These are phyloP conservation scores for Chlorella sp. DNA, from an alignment of 139 green algal species.

Conservation along the genomic window DNA sequence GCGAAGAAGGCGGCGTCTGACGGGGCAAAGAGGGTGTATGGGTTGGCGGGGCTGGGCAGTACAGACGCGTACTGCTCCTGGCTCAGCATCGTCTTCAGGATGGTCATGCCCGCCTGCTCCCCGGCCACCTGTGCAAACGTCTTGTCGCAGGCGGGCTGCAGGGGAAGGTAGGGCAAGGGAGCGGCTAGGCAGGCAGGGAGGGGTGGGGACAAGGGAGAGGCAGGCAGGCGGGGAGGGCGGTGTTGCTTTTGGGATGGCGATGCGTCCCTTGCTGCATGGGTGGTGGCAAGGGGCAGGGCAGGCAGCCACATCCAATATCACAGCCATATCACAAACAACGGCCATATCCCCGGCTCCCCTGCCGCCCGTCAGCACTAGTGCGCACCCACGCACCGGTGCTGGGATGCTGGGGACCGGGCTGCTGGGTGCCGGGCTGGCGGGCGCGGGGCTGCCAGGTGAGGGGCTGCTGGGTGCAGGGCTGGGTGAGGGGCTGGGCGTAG, in stretches of 20 bases:
- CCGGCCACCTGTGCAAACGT: slow-evolving; percentile 40
- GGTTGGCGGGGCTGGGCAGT: slow-evolving; percentile 28
- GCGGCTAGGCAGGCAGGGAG: neutral
- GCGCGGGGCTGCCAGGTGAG: neutral
- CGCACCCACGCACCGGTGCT: neutral
- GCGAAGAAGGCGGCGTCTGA: slow-evolving; percentile 44
- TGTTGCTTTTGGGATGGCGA: neutral
- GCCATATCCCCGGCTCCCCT: too few species aligned
- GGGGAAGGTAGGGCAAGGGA: neutral
- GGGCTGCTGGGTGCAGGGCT: neutral
- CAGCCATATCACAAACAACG: too few species aligned
- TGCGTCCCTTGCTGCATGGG: neutral
- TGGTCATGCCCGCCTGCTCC: slow-evolving; percentile 7
- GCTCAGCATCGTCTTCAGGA: slow-evolving; percentile 41
- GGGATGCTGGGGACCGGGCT: neutral
- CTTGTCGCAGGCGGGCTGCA: slow-evolving; percentile 37
- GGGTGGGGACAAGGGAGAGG: too few species aligned
- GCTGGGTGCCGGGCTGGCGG: neutral
- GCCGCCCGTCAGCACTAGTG: neutral
- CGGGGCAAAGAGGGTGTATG: slow-evolving; percentile 41
- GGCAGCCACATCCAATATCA: too few species aligned
- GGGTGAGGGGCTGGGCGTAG: neutral
- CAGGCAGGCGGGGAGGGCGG: neutral
- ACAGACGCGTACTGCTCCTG: slow-evolving; percentile 17
- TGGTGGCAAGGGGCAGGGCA: too few species aligned